Percentiles rank a stretch among this genome's conserved stretches.
These are phyloP conservation scores for Schizosaccharomyces versatilis DNA, from an alignment of 1,139 yeast genomes.

Conservation along the genomic window DNA sequence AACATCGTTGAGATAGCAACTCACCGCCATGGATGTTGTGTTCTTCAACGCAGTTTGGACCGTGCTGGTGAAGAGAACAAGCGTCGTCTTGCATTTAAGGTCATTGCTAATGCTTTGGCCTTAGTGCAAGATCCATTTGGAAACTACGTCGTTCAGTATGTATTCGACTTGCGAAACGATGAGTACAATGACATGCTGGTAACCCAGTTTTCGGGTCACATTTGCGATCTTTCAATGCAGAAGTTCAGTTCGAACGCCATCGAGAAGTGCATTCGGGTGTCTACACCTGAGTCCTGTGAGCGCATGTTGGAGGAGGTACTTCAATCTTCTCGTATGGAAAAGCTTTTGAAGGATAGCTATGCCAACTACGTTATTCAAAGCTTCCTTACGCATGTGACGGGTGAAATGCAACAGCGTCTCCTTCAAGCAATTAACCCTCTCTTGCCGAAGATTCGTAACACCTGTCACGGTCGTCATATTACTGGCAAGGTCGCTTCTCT, in stretches of 20 bases:
- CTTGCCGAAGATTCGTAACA: slow-evolving; percentile 39
- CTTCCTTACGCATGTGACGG: slow-evolving; percentile 46
- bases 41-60: slow-evolving; percentile 75
- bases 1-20: slow-evolving; percentile 71
- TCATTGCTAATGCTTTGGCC: slow-evolving; percentile 32
- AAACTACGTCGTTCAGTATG: slow-evolving; percentile 84
- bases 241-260: slow-evolving; percentile 88
- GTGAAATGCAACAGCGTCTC: slow-evolving; percentile 17
- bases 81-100: slow-evolving; percentile 27
- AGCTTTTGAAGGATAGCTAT: slow-evolving; percentile 32
- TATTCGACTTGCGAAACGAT: slow-evolving; percentile 35
- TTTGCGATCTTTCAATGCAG: slow-evolving; percentile 55
- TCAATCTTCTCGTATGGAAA: slow-evolving; percentile 28
- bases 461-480: slow-evolving; percentile 88
- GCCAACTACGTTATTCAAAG: slow-evolving; percentile 85
- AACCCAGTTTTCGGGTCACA: slow-evolving; percentile 31
- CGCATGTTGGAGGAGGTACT: slow-evolving; percentile 28
- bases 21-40: slow-evolving; percentile 95
- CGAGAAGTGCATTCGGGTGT: slow-evolving; percentile 57
- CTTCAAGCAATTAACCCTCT: slow-evolving; percentile 22
- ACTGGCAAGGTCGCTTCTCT: neutral
- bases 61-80: slow-evolving; percentile 54
- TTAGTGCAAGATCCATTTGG: slow-evolving; percentile 89
- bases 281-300: slow-evolving; percentile 25
- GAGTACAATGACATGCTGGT: slow-evolving; percentile 36